These are phyloP conservation scores for Aspergillus kassunensis DNA, from an alignment of 495 filamentous ascomycete genomes.

Conservation along the genomic window DNA sequence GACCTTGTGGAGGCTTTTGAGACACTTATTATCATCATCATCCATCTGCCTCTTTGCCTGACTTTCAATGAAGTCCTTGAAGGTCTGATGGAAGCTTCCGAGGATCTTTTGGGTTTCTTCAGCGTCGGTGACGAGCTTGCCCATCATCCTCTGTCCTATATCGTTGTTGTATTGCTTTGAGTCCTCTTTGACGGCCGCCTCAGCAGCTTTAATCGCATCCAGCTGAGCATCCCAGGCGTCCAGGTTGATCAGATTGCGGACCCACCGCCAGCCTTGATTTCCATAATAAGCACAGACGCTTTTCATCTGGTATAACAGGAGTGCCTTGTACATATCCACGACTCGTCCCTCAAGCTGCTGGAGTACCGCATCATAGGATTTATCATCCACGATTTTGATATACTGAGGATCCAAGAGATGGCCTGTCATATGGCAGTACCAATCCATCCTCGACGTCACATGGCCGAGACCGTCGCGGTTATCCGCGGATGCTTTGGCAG, in stretches of 20 bases:
- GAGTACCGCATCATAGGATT: no score
- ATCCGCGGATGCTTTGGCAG: no score
- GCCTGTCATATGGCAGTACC: no score
- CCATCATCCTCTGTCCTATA: neutral
- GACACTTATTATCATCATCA: no score
- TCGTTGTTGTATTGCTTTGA: neutral
- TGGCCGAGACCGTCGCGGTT: no score
- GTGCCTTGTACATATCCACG: slow-evolving; percentile 21
- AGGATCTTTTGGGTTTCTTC: neutral
- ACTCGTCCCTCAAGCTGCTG: neutral
- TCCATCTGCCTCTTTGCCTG: no score
- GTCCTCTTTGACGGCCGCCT: neutral
- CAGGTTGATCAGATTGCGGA: slow-evolving; percentile 9
- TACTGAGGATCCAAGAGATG: no score
- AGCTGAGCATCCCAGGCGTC: neutral
- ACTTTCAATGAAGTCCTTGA: no score
- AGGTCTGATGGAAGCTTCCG: no score
- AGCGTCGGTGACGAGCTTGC: neutral
- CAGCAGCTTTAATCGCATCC: neutral
- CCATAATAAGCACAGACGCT: slow-evolving; percentile 32
- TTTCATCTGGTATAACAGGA: slow-evolving; percentile 32
- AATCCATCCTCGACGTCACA: no score
- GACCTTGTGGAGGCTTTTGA: no score
- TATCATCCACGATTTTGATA: no score
- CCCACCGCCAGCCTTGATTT: slow-evolving; percentile 18